phyloP scores from a whole-genome alignment of 306 rosid species.

The Mimosa bimucronata region DNA sequence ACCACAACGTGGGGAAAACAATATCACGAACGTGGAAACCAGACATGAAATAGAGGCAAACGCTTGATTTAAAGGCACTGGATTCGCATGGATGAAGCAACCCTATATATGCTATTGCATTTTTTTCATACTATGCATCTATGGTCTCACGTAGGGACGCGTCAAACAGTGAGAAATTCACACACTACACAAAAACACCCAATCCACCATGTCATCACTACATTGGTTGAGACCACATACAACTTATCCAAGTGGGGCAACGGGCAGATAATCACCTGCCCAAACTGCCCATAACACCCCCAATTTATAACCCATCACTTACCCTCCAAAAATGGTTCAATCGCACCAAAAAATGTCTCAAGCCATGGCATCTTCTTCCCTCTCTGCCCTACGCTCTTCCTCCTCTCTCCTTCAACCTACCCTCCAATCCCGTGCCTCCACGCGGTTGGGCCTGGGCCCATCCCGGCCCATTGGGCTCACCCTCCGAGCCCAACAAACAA shows the following conservation, averaged over 20 bases:
- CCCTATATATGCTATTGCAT: too few relatives aligned
- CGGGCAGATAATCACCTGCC: slow-evolving; percentile 59
- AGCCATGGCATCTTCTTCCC: slow-evolving; percentile 75
- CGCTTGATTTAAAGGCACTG: too few relatives aligned
- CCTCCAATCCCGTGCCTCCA: slow-evolving; percentile 63
- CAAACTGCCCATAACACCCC: slow-evolving; percentile 47
- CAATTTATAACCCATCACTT: neutral
- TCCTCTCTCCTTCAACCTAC: slow-evolving; percentile 84
- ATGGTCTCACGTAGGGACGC: too few relatives aligned
- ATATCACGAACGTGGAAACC: too few relatives aligned
- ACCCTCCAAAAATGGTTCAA: slow-evolving; percentile 16
- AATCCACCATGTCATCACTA: slow-evolving; percentile 52
- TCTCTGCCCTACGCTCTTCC: slow-evolving; percentile 72
- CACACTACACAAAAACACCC: slow-evolving; percentile 1
- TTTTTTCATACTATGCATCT: too few relatives aligned
- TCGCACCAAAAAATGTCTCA: slow-evolving; percentile 59
- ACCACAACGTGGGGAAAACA: too few relatives aligned
- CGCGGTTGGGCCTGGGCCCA: slow-evolving; percentile 38
- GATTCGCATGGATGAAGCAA: too few relatives aligned
- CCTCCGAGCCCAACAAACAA: slow-evolving; percentile 59
- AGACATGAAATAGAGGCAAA: too few relatives aligned
- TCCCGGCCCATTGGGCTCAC: slow-evolving; percentile 47
- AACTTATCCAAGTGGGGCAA: slow-evolving; percentile 43
- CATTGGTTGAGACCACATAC: neutral
- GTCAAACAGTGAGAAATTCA: too few relatives aligned